Conservation (phyloP, 129 eudicot genomes). For the Lactuca sativa region DNA sequence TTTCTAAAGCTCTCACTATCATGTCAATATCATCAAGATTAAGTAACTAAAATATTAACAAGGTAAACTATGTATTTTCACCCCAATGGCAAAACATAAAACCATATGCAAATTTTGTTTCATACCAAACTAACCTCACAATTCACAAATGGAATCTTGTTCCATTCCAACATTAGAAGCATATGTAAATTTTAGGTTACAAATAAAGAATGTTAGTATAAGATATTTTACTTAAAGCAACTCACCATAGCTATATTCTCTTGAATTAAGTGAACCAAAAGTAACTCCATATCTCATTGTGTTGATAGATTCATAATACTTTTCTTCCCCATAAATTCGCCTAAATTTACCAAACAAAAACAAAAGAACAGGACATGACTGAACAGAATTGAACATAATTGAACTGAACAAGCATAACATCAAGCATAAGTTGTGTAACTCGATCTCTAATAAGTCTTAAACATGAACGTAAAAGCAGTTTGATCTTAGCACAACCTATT, state of each 20-base stretch:
- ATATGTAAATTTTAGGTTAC: not conserved
- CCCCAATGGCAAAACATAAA: not conserved
- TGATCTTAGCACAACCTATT: too few relatives aligned
- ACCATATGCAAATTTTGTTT: not conserved
- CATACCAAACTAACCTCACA: not conserved
- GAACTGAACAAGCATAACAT: not conserved
- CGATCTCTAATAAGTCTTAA: too few relatives aligned
- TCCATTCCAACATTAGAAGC: not conserved
- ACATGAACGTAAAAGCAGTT: too few relatives aligned
- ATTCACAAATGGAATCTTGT: not conserved
- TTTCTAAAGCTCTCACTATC: not conserved
- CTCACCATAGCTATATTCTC: conserved; percentile 3
- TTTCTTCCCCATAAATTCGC: conserved; percentile 66
- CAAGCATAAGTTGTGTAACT: not conserved
- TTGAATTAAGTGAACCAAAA: conserved; percentile 31
- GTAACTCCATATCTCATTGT: conserved; percentile 30
- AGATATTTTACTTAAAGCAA: not conserved
- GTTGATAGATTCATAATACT: conserved; percentile 46
- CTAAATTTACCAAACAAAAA: conserved; percentile 35
- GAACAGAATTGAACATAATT: not conserved
- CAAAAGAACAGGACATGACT: not conserved
- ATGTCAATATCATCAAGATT: not conserved
- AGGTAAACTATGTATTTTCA: too few relatives aligned
- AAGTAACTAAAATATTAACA: not conserved
- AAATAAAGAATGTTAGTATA: conserved; percentile 15